These are phyloP conservation scores for Pythium vanterpoolii DNA, from an alignment of 352 stramenopile species.

Conservation along the genomic window DNA sequence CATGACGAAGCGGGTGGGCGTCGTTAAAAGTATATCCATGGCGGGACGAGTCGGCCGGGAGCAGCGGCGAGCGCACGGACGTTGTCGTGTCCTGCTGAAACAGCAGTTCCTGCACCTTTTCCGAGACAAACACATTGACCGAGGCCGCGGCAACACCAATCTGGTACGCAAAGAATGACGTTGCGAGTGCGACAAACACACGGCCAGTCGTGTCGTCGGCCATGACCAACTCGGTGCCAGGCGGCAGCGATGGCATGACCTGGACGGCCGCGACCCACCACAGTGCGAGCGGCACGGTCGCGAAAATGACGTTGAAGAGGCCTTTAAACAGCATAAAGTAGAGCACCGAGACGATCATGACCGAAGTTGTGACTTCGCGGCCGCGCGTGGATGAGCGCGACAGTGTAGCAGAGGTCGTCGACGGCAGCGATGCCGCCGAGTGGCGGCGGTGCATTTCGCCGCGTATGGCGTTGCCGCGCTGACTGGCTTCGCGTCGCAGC, in stretches of 20 bases:
- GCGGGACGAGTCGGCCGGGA: conserved; percentile 9
- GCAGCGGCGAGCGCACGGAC: conserved; percentile 12
- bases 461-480: background rate
- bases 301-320: conserved; percentile 57
- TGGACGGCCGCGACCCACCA: conserved; percentile 44
- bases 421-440: background rate
- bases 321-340: conserved; percentile 76
- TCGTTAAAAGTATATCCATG: background rate
- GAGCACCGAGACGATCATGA: conserved; percentile 62
- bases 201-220: conserved; percentile 14
- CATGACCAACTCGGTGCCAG: conserved; percentile 2
- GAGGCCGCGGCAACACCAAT: conserved; percentile 40
- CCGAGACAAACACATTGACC: conserved; percentile 42
- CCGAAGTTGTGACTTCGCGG: conserved; percentile 48
- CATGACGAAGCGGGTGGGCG: background rate
- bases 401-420: background rate
- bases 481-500: conserved; percentile 8
- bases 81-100: conserved; percentile 32
- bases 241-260: conserved; percentile 27
- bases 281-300: conserved; percentile 37
- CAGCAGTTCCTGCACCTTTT: conserved; percentile 37
- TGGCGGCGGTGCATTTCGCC: background rate
- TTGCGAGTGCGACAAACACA: conserved; percentile 44
- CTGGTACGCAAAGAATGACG: conserved; percentile 65
- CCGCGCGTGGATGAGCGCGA: conserved; percentile 12